Evolutionary conservation across 345 rosid genomes (phyloP).

Genomic region (Syzygium aromaticum): DNA sequence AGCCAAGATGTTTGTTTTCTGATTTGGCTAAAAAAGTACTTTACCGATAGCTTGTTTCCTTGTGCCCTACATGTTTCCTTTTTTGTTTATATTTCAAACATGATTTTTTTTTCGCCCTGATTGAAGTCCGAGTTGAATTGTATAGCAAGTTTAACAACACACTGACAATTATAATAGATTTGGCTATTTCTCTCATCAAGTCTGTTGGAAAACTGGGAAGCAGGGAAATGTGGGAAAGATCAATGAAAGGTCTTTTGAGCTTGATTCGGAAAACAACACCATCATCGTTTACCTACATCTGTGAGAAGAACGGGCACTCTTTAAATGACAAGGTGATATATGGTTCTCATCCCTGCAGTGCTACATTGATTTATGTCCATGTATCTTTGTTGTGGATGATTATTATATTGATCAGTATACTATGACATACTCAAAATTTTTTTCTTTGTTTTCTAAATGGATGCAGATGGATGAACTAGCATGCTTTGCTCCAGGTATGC

Average conservation of each 20-base stretch:
- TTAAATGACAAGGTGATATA: slow-evolving; percentile 61
- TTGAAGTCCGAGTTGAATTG: not conserved
- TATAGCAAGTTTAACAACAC: not conserved
- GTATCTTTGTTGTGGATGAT: not conserved
- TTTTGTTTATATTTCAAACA: not conserved
- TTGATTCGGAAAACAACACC: slow-evolving; percentile 78
- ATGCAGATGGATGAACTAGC: slow-evolving; percentile 98
- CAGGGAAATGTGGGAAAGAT: slow-evolving; percentile 99
- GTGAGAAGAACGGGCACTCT: slow-evolving; percentile 72
- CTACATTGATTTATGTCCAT: slow-evolving; percentile 2
- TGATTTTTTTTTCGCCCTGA: not conserved
- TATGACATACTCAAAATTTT: not conserved
- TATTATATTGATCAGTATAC: not conserved
- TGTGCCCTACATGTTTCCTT: not conserved
- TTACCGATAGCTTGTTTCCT: not conserved
- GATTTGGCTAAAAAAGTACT: not conserved
- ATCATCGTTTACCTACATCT: slow-evolving; percentile 75
- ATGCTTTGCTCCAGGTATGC: slow-evolving; percentile 99
- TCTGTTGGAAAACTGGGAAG: slow-evolving; percentile 6
- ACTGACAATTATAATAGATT: not conserved
- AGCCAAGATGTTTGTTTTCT: not conserved
- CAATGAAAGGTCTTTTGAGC: slow-evolving; percentile 87
- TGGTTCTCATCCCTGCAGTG: not conserved
- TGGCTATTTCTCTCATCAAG: not conserved
- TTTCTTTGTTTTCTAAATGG: not conserved